These are phyloP conservation scores for Cutaneotrichosporon arboriforme DNA, from an alignment of 1,284 basidiomycete species.

Conservation along the genomic window DNA sequence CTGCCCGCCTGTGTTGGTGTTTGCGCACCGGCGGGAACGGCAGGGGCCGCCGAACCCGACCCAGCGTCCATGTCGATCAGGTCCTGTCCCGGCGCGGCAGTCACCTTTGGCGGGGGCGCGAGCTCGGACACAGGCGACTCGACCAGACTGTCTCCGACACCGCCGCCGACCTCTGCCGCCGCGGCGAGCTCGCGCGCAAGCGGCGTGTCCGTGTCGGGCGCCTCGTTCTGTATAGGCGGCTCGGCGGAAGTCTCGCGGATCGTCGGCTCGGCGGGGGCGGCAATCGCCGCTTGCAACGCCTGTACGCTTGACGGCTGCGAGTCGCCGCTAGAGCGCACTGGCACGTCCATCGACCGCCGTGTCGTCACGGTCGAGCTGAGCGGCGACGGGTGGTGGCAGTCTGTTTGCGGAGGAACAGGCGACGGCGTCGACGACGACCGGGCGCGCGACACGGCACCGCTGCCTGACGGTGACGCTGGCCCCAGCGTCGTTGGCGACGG, in stretches of 20 bases:
- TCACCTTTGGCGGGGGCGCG: neutral
- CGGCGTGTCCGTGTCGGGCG: neutral
- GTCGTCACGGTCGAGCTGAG: conserved; percentile 4
- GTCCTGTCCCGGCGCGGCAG: neutral
- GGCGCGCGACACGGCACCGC: neutral
- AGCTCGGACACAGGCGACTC: neutral
- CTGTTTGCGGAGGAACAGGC: neutral
- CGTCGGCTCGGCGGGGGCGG: neutral
- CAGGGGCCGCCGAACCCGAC: neutral
- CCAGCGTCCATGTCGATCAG: neutral
- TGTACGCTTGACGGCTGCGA: neutral
- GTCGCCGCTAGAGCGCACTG: neutral
- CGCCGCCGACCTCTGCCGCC: neutral
- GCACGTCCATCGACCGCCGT: conserved; percentile 9
- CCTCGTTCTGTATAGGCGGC: too few relatives aligned
- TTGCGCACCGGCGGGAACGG: neutral
- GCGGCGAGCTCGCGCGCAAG: conserved; percentile 1
- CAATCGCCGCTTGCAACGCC: neutral
- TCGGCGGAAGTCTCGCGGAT: too few relatives aligned
- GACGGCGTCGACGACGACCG: conserved; percentile 11
- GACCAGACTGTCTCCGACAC: neutral
- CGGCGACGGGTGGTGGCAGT: conserved; percentile 8
- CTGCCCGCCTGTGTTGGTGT: neutral
- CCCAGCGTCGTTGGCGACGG: conserved; percentile 14
- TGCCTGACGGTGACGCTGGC: neutral